Evolutionary conservation across 2,329 filamentous ascomycete species (phyloP), one percentile per base, ranked within the genome.

Genomic region (Didymella exigua): DNA sequence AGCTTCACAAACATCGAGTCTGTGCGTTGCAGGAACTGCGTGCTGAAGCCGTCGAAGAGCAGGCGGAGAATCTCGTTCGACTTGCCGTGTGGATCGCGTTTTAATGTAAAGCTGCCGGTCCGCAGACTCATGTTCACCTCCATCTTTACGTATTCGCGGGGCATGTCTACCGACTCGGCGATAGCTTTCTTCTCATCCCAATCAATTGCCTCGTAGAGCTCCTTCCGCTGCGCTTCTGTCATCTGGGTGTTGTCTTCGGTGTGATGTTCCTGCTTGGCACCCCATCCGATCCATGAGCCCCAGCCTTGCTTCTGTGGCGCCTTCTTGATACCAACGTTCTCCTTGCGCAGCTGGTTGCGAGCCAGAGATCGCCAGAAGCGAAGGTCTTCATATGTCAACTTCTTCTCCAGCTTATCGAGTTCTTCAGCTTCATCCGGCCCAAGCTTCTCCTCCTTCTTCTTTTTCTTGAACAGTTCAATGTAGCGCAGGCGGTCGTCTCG

Each of bases 111-210:
- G 76, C 93, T 97, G 55, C 95, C 95, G 0, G 93, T 96, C 60
- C 90, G 89, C n/a, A 99, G 86, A 50, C 90, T 93, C 44, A 95
- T 89, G 71, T 98, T 92, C 43, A 99, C 80, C 71, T 97, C 91
- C 74, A 98, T 82, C 76, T 98, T 97, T 68, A 99, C 83, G 9
- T 91, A 91, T 65, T 99, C 95, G 49, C 90, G 86, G 0, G 96
- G 96, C 27, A 92, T 82, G 65, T 99, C 95, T 3, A 99, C 88
- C 36, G 89, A 88, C 63, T 96, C 92, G 0, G 91, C 83, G 33
- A 99, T 83, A 2, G 89, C 90, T 56, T 93, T 88, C 79, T 97
- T 98, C 76, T 99, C 95, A 59, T 99, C 91, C 88, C 93, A 99
- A 68, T 98, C 95, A 67, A 99, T 99, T 44, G 91, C 96, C 65